Conservation (phyloP, 139 green algal genomes). For the Auxenochlorella protothecoides region DNA sequence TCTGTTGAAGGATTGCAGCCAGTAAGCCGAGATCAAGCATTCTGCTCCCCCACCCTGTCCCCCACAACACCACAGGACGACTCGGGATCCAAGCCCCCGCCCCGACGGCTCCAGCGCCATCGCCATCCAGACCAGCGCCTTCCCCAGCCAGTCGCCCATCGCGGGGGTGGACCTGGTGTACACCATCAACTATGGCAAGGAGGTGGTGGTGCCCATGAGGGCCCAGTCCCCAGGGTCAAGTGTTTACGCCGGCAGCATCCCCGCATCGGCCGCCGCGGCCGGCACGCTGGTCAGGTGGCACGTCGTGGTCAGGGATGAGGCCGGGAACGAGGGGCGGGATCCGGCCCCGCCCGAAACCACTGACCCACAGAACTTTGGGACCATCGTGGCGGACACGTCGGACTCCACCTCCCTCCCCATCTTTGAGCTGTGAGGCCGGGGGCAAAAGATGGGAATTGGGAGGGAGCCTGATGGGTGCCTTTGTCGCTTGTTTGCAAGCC, state of each 20-base stretch:
- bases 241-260: slow-evolving; percentile 23
- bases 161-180: slow-evolving; percentile 13
- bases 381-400: slow-evolving; percentile 16
- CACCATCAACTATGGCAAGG: slow-evolving; percentile 8
- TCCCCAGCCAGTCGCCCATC: slow-evolving; percentile 4
- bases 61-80: background rate
- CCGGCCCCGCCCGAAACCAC: slow-evolving; percentile 2
- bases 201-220: slow-evolving; percentile 4
- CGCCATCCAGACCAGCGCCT: slow-evolving; percentile 3
- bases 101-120: slow-evolving; percentile 1
- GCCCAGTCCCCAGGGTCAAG: background rate
- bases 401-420: slow-evolving; percentile 20
- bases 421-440: slow-evolving; percentile 22
- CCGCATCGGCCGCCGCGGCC: background rate
- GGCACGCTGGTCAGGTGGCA: slow-evolving; percentile 34
- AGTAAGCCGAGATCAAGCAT: background rate
- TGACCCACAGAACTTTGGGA: slow-evolving; percentile 25
- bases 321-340: slow-evolving; percentile 3
- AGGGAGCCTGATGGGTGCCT: too few relatives aligned
- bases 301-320: slow-evolving; percentile 16
- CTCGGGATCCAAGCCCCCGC: too few relatives aligned
- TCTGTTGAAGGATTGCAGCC: background rate
- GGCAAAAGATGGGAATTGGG: too few relatives aligned
- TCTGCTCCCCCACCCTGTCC: slow-evolving; percentile 12
- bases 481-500: too few relatives aligned